Conservation (phyloP, 306 rosid genomes). For the Bauhinia variegata region DNA sequence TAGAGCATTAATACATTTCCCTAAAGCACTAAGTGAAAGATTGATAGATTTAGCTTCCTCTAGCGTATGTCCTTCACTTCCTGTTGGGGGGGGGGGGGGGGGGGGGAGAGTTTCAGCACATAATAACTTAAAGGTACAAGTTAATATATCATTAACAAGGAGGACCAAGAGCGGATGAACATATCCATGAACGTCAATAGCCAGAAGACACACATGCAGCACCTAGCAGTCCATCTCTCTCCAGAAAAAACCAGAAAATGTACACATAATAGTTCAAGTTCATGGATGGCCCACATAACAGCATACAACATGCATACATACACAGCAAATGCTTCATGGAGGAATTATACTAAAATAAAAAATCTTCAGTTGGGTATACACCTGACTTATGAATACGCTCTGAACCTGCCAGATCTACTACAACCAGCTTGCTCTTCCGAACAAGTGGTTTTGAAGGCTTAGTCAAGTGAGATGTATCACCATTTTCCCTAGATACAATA, state of each 20-base stretch:
- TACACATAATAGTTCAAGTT: neutral
- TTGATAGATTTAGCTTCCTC: conserved; percentile 98
- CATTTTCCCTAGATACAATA: conserved; percentile 59
- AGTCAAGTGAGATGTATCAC: conserved; percentile 67
- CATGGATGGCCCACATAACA: neutral
- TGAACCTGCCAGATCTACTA: conserved; percentile 98
- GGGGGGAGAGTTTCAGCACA: conserved; percentile 29
- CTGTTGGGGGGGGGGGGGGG: conserved; percentile 51
- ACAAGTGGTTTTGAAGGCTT: conserved; percentile 81
- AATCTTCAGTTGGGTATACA: conserved; percentile 37
- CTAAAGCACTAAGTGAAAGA: conserved; percentile 91
- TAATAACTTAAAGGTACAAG: conserved; percentile 15
- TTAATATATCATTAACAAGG: conserved; percentile 16
- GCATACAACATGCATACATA: conserved; percentile 23
- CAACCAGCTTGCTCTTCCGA: conserved; percentile 89
- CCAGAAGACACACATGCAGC: neutral
- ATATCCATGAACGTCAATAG: neutral
- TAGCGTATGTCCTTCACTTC: conserved; percentile 93
- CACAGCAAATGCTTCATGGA: conserved; percentile 21
- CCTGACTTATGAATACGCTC: conserved; percentile 98
- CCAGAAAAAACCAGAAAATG: conserved; percentile 13
- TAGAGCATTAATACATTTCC: conserved; percentile 93
- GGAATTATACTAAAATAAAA: conserved; percentile 24
- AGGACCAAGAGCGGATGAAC: neutral
- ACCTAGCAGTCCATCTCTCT: conserved; percentile 6